Percentiles rank a stretch among this genome's conserved stretches.
These are phyloP conservation scores for Strobilomyces dryophilus DNA, from an alignment of 768 basidiomycete genomes.

Conservation along the genomic window DNA sequence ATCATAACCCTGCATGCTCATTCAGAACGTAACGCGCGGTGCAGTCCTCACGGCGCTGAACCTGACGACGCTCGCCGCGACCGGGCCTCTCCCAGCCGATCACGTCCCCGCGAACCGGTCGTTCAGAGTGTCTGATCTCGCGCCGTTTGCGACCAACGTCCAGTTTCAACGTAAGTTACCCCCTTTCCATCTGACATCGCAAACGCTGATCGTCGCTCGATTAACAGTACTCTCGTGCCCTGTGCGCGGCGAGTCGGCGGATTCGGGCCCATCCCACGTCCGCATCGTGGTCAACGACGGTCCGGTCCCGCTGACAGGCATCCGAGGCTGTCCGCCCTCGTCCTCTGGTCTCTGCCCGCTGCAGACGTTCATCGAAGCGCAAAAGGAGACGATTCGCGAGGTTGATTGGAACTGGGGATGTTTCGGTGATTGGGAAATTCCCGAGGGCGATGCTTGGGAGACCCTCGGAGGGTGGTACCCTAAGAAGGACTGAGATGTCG, in stretches of 20 bases:
- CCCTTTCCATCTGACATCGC: slow-evolving; percentile 17
- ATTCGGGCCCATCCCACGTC: slow-evolving; percentile 47
- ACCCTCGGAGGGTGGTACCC: slow-evolving; percentile 39
- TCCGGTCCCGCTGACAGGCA: slow-evolving; percentile 72
- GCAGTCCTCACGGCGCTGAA: slow-evolving; percentile 83
- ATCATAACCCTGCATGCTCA: background rate
- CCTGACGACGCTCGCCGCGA: slow-evolving; percentile 63
- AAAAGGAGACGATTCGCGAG: slow-evolving; percentile 58
- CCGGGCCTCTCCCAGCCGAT: slow-evolving; percentile 72
- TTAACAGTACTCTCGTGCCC: slow-evolving; percentile 58
- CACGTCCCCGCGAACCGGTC: slow-evolving; percentile 63
- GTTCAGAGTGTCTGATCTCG: slow-evolving; percentile 72
- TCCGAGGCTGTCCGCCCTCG: slow-evolving; percentile 67
- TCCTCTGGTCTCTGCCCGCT: slow-evolving; percentile 68
- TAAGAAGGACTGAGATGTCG: background rate
- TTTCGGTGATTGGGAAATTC: slow-evolving; percentile 69
- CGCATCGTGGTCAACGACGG: slow-evolving; percentile 88
- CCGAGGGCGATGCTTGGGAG: slow-evolving; percentile 62
- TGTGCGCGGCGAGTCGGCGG: background rate
- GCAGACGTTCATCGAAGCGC: slow-evolving; percentile 62
- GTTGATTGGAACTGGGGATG: slow-evolving; percentile 79
- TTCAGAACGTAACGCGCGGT: background rate
- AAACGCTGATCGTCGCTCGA: background rate
- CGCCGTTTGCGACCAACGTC: slow-evolving; percentile 85
- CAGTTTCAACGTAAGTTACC: slow-evolving; percentile 77